These are phyloP conservation scores for Blastocrithidia nonstop DNA, from an alignment of 208 protist species.

Conservation along the genomic window DNA sequence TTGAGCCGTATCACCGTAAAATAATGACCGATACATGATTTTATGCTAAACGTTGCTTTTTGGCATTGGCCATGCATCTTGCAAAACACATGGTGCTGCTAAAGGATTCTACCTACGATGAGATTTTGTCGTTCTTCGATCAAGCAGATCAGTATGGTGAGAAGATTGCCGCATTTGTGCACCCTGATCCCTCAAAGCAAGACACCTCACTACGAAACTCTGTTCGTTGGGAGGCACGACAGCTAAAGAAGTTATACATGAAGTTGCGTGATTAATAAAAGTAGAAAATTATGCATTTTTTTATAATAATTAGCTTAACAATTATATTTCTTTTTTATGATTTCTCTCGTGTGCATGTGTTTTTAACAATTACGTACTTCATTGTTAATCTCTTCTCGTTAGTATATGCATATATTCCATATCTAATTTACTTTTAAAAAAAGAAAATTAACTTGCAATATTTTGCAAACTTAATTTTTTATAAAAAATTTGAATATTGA, in stretches of 20 bases:
- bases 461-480: too few species aligned
- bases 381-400: background rate
- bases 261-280: slow-evolving; percentile 41
- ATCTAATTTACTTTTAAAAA: too few species aligned
- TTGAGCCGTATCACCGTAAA: slow-evolving; percentile 93
- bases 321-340: slow-evolving; percentile 5
- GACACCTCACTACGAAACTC: slow-evolving; percentile 76
- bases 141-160: slow-evolving; percentile 85
- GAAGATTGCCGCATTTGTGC: slow-evolving; percentile 78
- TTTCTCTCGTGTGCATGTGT: background rate
- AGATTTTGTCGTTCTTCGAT: slow-evolving; percentile 91
- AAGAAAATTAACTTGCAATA: too few species aligned
- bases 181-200: slow-evolving; percentile 75
- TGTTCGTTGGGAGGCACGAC: slow-evolving; percentile 85
- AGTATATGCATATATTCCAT: slow-evolving; percentile 3
- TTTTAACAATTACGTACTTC: background rate
- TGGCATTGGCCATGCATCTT: slow-evolving; percentile 89
- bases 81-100: slow-evolving; percentile 96
- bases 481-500: background rate
- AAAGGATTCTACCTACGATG: slow-evolving; percentile 85
- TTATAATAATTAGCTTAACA: background rate
- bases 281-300: background rate
- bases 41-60: slow-evolving; percentile 95
- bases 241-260: slow-evolving; percentile 87
- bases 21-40: slow-evolving; percentile 96